Conservation (phyloP, 805 yeast genomes). For the Tetrapisispora taiwanensis region DNA sequence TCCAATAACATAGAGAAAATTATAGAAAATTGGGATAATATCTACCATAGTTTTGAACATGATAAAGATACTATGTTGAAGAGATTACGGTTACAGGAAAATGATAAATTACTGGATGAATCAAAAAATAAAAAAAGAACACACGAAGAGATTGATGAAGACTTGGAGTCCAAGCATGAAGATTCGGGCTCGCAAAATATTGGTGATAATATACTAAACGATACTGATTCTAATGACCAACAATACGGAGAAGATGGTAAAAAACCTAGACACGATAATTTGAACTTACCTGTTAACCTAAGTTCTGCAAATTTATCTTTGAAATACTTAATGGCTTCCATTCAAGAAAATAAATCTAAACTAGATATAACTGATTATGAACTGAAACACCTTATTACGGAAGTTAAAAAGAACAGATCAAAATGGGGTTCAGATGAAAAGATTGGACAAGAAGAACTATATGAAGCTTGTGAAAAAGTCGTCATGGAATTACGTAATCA, state of each 20-base stretch:
- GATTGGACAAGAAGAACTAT: slow-evolving; percentile 94
- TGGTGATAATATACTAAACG: slow-evolving; percentile 17
- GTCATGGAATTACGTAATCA: slow-evolving; percentile 80
- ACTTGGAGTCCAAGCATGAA: not conserved
- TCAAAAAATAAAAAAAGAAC: slow-evolving; percentile 11
- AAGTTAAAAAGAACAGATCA: slow-evolving; percentile 88
- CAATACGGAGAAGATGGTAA: slow-evolving; percentile 12
- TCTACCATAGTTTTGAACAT: slow-evolving; percentile 67
- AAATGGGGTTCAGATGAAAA: slow-evolving; percentile 96
- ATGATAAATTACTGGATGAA: slow-evolving; percentile 53
- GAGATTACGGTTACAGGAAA: slow-evolving; percentile 66
- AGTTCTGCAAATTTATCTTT: slow-evolving; percentile 73
- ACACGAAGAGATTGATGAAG: not conserved
- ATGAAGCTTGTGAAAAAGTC: slow-evolving; percentile 95
- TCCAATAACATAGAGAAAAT: slow-evolving; percentile 27
- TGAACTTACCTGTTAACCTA: slow-evolving; percentile 33
- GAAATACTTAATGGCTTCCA: slow-evolving; percentile 67
- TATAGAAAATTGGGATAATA: slow-evolving; percentile 57
- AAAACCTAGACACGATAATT: slow-evolving; percentile 19
- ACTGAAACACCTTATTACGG: slow-evolving; percentile 74
- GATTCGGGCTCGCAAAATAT: slow-evolving; percentile 3
- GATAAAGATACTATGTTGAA: slow-evolving; percentile 67
- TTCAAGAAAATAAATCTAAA: slow-evolving; percentile 71
- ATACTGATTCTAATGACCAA: slow-evolving; percentile 17
- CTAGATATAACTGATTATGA: slow-evolving; percentile 71